Conservation (phyloP, 2,329 filamentous ascomycete genomes). For the Lachnellula suecica region DNA sequence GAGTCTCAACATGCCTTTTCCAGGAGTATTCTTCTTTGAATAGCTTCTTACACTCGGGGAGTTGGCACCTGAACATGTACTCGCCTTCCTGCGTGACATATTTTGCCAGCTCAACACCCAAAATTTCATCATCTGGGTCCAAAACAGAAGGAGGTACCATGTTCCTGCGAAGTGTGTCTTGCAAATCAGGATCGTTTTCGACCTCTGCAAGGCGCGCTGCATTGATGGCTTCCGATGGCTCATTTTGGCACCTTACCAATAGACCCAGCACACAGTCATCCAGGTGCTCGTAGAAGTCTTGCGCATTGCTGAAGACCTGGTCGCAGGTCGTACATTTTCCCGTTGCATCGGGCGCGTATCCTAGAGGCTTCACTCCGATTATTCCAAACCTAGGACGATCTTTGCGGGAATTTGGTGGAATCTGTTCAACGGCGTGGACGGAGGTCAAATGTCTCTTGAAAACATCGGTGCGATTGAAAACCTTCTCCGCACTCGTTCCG, state of each 20-base stretch:
- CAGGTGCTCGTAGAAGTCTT: conserved; percentile 94
- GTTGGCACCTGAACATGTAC: conserved; percentile 94
- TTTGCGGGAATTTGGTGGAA: conserved; percentile 81
- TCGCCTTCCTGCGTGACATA: conserved; percentile 97
- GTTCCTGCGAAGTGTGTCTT: conserved; percentile 64
- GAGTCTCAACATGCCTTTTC: conserved; percentile 96
- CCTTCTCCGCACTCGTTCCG: conserved; percentile 83
- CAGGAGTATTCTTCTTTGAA: conserved; percentile 98
- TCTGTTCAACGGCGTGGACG: conserved; percentile 89
- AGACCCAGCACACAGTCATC: conserved; percentile 62
- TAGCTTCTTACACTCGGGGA: conserved; percentile 91
- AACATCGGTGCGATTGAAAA: conserved; percentile 91
- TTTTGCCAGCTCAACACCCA: conserved; percentile 83
- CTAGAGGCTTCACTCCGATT: conserved; percentile 63
- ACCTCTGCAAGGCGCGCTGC: conserved; percentile 64
- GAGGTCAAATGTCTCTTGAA: conserved; percentile 93
- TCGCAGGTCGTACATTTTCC: conserved; percentile 90
- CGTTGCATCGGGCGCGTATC: conserved; percentile 70
- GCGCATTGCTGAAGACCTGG: conserved; percentile 74
- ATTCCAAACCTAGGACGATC: conserved; percentile 35
- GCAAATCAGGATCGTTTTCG: conserved; percentile 60
- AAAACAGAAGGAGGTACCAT: conserved; percentile 80
- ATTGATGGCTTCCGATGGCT: conserved; percentile 67
- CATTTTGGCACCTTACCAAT: conserved; percentile 57
- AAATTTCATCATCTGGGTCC: conserved; percentile 88